Conservation (phyloP, 1,284 basidiomycete species). For the Cutaneotrichosporon dermatis region DNA sequence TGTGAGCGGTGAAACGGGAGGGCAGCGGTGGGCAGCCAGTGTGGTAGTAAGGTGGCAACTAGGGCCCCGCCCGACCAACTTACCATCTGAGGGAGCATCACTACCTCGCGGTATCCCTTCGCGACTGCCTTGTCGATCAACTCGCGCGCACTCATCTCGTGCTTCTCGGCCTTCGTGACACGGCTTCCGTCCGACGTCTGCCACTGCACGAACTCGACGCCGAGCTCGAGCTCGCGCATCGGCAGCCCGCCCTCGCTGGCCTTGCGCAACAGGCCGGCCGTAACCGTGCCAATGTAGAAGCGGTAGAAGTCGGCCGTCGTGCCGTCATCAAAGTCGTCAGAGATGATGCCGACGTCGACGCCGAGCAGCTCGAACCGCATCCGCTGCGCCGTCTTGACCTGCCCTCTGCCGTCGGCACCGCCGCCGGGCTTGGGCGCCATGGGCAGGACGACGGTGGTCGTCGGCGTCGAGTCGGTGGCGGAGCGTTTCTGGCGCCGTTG, state of each 20-base stretch:
- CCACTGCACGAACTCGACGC: conserved; percentile 32
- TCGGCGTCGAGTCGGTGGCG: conserved; percentile 58
- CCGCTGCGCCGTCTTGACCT: conserved; percentile 34
- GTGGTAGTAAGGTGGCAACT: no score
- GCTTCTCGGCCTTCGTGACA: conserved; percentile 22
- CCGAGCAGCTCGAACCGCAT: conserved; percentile 43
- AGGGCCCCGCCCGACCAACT: conserved; percentile 7
- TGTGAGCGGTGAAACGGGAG: conserved; percentile 1
- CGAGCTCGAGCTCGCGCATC: conserved; percentile 29
- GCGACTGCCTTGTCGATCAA: conserved; percentile 29
- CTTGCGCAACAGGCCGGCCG: conserved; percentile 35
- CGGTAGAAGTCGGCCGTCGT: conserved; percentile 37
- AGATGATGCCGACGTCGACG: conserved; percentile 42
- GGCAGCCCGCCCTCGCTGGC: conserved; percentile 22
- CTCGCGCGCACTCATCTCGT: conserved; percentile 23
- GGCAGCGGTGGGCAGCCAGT: no score
- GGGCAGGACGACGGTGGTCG: conserved; percentile 74
- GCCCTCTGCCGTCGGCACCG: background rate
- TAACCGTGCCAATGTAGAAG: conserved; percentile 38
- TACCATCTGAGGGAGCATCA: conserved; percentile 37
- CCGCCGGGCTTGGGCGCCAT: conserved; percentile 50
- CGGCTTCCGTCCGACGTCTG: conserved; percentile 31
- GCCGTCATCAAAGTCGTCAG: conserved; percentile 33
- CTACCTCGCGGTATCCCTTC: conserved; percentile 29
- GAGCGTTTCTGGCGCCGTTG: conserved; percentile 64